Evolutionary conservation across 2,329 filamentous ascomycete species (phyloP), one percentile per base, ranked within the genome.

Genomic region (Periconia macrospinosa): DNA sequence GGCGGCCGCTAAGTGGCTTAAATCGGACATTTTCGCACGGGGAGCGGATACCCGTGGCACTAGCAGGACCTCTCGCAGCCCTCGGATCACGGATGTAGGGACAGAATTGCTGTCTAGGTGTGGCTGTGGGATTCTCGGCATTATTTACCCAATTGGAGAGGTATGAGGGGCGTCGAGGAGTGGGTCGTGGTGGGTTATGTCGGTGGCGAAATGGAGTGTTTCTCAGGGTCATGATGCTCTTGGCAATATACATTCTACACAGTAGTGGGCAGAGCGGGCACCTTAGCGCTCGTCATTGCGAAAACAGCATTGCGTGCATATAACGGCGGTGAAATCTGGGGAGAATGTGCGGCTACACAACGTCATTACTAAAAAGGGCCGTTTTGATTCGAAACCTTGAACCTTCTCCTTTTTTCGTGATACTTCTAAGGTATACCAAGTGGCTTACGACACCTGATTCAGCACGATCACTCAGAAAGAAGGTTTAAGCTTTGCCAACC

Each of bases 31-130:
- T 15, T 23, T n/a, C 20, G 44, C 40, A 30, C 23, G 17, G 49
- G 19, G 49, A 45, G 45, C 50, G 50, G 45, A 48, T 45, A 41
- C 37, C 6, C 50, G 48, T 52, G 45, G 45, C 44, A 15, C 40
- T 23, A 30, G 50, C 50, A 45, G 50, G 41, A 42, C 11, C 35
- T 40, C 17, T 40, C 35, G 14, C 35, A 27, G 23, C 23, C 23
- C 8, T 8, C n/a, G n/a, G n/a, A n/a, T n/a, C n/a, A n/a, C n/a
- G n/a, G n/a, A n/a, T n/a, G n/a, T n/a, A n/a, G n/a, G n/a, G n/a
- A 27, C 23, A 27, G 23, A 27, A 27, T 27, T 27, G 23, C 23
- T 27, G 23, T 27, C 8, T 8, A 8, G 23, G 33, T 37, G 33
- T 37, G 33, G 33, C 33, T 37, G 33, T 37, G 15, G 11, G 33